A percentile compares a stretch with the other conserved stretches of the same genome.
Evolutionary conservation across 257 asterid genomes (phyloP).

Genomic region (Fraxinus anomala): DNA sequence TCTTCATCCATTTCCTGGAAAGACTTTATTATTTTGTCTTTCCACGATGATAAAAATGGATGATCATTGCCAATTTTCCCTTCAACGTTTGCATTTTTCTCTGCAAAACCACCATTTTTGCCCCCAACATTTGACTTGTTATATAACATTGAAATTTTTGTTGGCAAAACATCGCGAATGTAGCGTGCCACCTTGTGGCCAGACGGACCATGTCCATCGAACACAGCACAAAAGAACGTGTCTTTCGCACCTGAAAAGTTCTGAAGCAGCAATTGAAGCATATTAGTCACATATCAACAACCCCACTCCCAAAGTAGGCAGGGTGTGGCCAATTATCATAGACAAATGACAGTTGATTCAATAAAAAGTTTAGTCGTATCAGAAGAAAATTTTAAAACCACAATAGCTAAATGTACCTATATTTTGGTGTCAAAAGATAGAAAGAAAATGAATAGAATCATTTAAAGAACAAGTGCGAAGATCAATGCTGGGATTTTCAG

Average conservation of each 20-base stretch:
- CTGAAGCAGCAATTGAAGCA: constrained; percentile 32
- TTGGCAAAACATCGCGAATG: constrained; percentile 70
- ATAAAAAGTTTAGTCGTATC: not conserved
- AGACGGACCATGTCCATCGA: constrained; percentile 91
- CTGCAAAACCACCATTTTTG: no score
- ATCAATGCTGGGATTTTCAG: not conserved
- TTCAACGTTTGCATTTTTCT: not conserved
- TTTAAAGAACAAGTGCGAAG: not conserved
- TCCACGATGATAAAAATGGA: constrained; percentile 61
- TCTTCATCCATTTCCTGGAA: constrained; percentile 68
- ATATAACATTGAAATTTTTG: constrained; percentile 49
- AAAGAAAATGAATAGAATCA: not conserved
- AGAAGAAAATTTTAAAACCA: not conserved
- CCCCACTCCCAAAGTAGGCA: no score
- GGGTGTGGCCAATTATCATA: no score
- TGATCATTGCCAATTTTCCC: constrained; percentile 14
- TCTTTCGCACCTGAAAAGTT: constrained; percentile 75
- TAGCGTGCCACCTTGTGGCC: constrained; percentile 82
- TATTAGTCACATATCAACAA: no score
- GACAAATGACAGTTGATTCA: no score
- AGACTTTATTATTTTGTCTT: constrained; percentile 48
- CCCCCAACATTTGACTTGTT: constrained; percentile 13
- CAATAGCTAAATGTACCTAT: not conserved
- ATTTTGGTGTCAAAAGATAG: not conserved
- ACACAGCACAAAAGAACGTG: constrained; percentile 66